Conservation (phyloP, 257 asterid genomes). For the Gentiana dahurica region DNA sequence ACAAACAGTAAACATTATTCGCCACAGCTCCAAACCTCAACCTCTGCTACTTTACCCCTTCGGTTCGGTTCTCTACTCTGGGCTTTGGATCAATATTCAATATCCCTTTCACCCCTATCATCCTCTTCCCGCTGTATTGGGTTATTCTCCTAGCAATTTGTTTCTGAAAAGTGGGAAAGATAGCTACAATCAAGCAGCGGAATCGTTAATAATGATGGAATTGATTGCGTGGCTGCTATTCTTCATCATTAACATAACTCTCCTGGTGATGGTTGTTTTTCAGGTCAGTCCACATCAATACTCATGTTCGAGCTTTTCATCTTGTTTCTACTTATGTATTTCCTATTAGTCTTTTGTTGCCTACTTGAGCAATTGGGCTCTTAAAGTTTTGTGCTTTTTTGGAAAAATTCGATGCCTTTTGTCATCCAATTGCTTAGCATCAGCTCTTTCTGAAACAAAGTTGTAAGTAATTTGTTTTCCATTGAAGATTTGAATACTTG, state of each 20-base stretch:
- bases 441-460: neutral
- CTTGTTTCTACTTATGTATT: neutral
- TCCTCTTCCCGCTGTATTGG: no score
- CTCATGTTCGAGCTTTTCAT: neutral
- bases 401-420: neutral
- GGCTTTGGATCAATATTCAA: neutral
- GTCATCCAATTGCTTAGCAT: neutral
- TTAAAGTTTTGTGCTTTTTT: neutral
- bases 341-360: neutral
- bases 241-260: conserved; percentile 61
- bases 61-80: neutral
- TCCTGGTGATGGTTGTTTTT: conserved; percentile 58
- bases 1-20: no score
- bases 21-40: neutral
- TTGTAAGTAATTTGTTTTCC: neutral
- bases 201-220: no score
- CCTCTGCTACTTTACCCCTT: neutral
- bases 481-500: neutral
- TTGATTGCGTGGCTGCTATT: conserved; percentile 55
- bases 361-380: neutral
- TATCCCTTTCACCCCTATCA: no score
- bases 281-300: conserved; percentile 41
- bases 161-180: conserved; percentile 41
- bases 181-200: conserved; percentile 10
- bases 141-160: neutral